Percentiles rank a stretch among this genome's conserved stretches.
Evolutionary conservation across 345 rosid genomes (phyloP).

Genomic region (Microcos paniculata): DNA sequence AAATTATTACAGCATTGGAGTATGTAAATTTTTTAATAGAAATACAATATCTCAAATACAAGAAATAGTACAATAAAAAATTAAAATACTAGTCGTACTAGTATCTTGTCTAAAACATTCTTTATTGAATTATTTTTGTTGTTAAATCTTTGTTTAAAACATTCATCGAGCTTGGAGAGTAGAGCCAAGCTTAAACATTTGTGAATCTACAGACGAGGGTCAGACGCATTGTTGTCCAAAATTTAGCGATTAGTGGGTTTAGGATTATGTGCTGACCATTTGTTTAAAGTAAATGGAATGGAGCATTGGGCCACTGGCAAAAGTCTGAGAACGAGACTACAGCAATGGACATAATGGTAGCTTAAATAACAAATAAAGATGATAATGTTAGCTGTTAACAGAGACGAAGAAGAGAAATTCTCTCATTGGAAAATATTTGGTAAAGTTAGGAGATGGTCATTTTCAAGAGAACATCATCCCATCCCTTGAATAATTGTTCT

Average conservation of each 20-base stretch:
- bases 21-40: no score
- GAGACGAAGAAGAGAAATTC: not conserved
- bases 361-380: not conserved
- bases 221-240: not conserved
- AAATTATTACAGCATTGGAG: no score
- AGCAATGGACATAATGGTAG: no score
- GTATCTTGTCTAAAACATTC: not conserved
- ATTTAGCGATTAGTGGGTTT: not conserved
- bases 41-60: no score
- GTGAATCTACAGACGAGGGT: not conserved
- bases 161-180: not conserved
- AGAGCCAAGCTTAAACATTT: not conserved
- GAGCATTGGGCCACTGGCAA: not conserved
- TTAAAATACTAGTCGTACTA: no score
- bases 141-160: not conserved
- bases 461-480: conserved; percentile 15
- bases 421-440: not conserved
- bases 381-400: not conserved
- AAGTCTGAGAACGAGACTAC: no score
- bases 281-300: not conserved
- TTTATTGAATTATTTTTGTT: no score
- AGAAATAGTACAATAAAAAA: no score
- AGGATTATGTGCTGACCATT: not conserved
- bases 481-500: not conserved
- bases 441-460: conserved; percentile 18